Conservation (phyloP, 306 rosid species). For the Rosa lucieae region DNA sequence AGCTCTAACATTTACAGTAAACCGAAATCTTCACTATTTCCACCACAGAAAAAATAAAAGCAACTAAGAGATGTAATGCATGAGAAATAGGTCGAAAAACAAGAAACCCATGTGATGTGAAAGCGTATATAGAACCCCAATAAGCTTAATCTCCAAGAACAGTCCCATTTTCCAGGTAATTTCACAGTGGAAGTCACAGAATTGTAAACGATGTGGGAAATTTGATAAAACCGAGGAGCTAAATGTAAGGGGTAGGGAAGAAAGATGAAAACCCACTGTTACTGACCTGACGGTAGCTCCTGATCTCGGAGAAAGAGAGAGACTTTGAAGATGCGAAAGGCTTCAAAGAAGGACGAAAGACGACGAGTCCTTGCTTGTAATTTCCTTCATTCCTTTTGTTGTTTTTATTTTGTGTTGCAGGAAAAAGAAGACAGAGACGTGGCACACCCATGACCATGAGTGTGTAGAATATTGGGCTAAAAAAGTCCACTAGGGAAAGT, state of each 20-base stretch:
- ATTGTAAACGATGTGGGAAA: background rate
- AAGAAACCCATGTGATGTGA: background rate
- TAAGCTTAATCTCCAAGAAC: background rate
- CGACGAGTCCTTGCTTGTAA: background rate
- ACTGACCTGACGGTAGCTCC: slow-evolving; percentile 11
- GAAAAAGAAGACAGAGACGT: background rate
- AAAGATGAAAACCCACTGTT: background rate
- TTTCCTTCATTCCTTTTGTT: background rate
- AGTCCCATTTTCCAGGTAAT: background rate
- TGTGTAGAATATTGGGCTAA: too few relatives aligned
- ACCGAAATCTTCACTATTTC: background rate
- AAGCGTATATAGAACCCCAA: background rate
- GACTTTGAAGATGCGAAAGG: slow-evolving; percentile 1
- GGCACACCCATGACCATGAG: too few relatives aligned
- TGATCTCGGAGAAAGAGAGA: slow-evolving; percentile 11
- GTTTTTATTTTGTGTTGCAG: background rate
- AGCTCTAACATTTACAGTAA: background rate
- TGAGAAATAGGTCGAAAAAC: background rate
- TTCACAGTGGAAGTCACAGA: background rate
- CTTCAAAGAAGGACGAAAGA: background rate
- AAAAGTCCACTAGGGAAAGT: too few relatives aligned
- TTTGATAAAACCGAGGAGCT: background rate
- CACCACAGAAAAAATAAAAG: background rate
- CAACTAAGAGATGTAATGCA: background rate
- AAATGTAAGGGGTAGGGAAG: background rate